Base-by-base conservation (phyloP, 768 basidiomycete genomes). In the Chalciporus sphaerocephalus region DNA sequence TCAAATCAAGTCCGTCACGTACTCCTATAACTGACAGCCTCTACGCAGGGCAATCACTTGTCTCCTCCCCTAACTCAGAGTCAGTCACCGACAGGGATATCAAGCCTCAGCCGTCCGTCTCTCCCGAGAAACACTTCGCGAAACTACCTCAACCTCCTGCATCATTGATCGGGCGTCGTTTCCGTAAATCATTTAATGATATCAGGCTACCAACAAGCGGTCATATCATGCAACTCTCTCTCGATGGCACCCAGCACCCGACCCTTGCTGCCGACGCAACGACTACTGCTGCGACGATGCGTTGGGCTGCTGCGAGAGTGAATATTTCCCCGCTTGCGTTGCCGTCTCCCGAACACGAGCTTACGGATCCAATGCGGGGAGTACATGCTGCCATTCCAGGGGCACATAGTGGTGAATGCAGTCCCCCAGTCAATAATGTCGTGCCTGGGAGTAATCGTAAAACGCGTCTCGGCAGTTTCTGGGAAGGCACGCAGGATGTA, bases 321-420 rank as follows among this genome's bases (percentile, higher is more conserved):
- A 81, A 89, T 54, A 81, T 97, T 44, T 84, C 90, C 0, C 93
- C 93, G 0, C 74, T 97, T 20, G 83, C 89, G 0, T 74, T 94
- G 1, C 92, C 93, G 2, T 90, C 86, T 10, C 93, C 93, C 0
- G 93, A 97, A 59, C 83, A 87, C 54, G 93, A 96, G 59, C 76
- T 95, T 20, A 85, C 85, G 9, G 93, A 96, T 65, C 93, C 93
- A 0, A 83, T 96, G 81, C 81, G 87, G 28, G 80, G 81, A 25
- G 75, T 85, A 17, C 82, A 76, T 8, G 73, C 85, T 20, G 70
- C 79, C 8, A 76, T 87, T 35, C 85, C 87, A 1, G 78, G 83
- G 18, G 74, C 79, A 9, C 80, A 83, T 60, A 72, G 42, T 50
- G 59, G 47, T 58, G 59, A 55, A 39, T 59, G 61, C 20, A 65